phyloP scores from a whole-genome alignment of 2,329 filamentous ascomycete genomes.

The Laburnicola sp. region DNA sequence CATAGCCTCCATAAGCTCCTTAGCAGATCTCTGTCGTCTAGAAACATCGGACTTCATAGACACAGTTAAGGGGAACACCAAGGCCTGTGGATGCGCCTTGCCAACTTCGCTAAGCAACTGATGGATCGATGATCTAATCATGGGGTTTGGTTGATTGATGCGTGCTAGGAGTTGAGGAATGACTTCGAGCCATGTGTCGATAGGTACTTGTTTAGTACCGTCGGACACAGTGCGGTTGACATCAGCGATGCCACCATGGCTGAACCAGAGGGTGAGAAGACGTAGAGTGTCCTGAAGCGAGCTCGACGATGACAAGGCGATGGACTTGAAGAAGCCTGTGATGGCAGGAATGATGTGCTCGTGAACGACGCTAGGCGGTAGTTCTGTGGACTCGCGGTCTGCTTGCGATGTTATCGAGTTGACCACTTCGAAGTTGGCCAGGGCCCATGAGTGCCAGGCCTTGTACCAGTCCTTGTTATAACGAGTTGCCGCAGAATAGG shows the following conservation, averaged over 20 bases:
- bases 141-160: conserved; percentile 91
- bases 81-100: conserved; percentile 88
- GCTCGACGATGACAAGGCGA: conserved; percentile 85
- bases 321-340: conserved; percentile 95
- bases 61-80: conserved; percentile 96
- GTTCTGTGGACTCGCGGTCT: conserved; percentile 60
- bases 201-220: conserved; percentile 86
- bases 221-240: conserved; percentile 88
- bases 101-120: conserved; percentile 91
- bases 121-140: conserved; percentile 88
- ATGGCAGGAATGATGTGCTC: conserved; percentile 95
- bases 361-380: conserved; percentile 70
- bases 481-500: conserved; percentile 87
- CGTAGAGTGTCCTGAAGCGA: conserved; percentile 94
- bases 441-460: conserved; percentile 97
- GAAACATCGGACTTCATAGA: conserved; percentile 95
- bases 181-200: conserved; percentile 98
- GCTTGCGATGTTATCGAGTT: conserved; percentile 72
- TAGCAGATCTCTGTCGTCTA: conserved; percentile 82
- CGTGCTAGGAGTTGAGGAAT: conserved; percentile 96
- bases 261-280: conserved; percentile 93
- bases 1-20: conserved; percentile 97
- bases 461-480: conserved; percentile 98
- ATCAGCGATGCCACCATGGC: conserved; percentile 83
- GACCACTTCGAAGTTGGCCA: conserved; percentile 98